phyloP scores from a whole-genome alignment of 345 rosid genomes.

The Acer saccharum region DNA sequence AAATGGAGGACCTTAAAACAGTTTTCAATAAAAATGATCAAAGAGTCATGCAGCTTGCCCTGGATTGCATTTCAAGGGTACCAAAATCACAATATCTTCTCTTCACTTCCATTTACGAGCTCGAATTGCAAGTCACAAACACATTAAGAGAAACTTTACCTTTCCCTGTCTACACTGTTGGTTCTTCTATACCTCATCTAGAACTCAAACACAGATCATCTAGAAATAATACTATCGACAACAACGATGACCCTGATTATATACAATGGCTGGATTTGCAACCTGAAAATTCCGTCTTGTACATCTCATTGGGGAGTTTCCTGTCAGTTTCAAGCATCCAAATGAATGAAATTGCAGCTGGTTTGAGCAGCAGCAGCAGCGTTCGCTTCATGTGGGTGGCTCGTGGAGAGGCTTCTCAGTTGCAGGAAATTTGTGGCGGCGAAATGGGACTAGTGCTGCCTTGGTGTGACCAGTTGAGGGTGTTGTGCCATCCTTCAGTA shows the following conservation, averaged over 20 bases:
- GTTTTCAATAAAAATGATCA: constrained; percentile 23
- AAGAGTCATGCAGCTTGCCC: constrained; percentile 28
- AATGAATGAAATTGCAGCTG: constrained; percentile 42
- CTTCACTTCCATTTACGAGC: constrained; percentile 50
- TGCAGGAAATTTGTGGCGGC: constrained; percentile 10
- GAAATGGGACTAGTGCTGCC: constrained; percentile 23
- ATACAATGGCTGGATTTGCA: constrained; percentile 41
- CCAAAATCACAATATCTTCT: constrained; percentile 52
- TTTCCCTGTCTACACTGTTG: constrained; percentile 32
- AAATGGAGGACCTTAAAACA: constrained; percentile 40
- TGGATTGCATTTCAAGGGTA: constrained; percentile 47
- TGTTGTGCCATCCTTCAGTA: constrained; percentile 22
- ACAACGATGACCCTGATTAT: constrained; percentile 1
- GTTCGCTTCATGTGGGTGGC: constrained; percentile 38
- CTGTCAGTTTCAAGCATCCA: constrained; percentile 39
- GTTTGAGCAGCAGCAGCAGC: constrained; percentile 26
- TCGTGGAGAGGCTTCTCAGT: constrained; percentile 33
- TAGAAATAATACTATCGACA: neutral
- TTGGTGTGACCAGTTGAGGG: constrained; percentile 28
- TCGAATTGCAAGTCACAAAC: constrained; percentile 45
- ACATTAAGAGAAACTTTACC: constrained; percentile 14
- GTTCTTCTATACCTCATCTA: constrained; percentile 35
- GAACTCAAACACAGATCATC: neutral
- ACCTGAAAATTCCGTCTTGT: constrained; percentile 35
- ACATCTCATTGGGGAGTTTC: constrained; percentile 41